Conservation (phyloP, 2,329 filamentous ascomycete genomes). For the Neurospora sp. region DNA sequence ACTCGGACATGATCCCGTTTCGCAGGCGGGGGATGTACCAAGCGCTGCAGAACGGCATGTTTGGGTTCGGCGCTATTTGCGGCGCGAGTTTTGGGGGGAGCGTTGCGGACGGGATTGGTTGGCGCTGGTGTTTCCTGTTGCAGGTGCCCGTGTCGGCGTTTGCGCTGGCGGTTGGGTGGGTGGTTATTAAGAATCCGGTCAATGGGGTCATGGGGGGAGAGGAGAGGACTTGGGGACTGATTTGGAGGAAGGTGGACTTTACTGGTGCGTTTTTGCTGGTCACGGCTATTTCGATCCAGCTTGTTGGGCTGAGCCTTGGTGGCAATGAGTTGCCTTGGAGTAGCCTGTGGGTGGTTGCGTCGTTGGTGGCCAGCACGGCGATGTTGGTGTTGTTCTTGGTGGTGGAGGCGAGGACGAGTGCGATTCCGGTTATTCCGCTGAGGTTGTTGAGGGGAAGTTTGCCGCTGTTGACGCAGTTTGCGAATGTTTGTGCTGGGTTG, state of each 20-base stretch:
- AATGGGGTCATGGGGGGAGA: constrained; percentile 18
- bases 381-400: constrained; percentile 35
- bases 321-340: constrained; percentile 46
- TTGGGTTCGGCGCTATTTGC: constrained; percentile 51
- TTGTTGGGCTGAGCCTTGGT: constrained; percentile 44
- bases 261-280: constrained; percentile 47
- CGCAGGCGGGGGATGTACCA: constrained; percentile 47
- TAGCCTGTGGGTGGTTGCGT: constrained; percentile 35
- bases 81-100: constrained; percentile 56
- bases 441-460: constrained; percentile 46
- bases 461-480: constrained; percentile 43
- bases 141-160: constrained; percentile 49
- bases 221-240: constrained; percentile 22
- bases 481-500: constrained; percentile 51
- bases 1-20: constrained; percentile 54
- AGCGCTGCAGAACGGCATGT: constrained; percentile 49
- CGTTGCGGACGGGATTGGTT: constrained; percentile 54
- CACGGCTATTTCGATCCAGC: constrained; percentile 45
- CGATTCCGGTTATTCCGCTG: constrained; percentile 44
- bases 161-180: constrained; percentile 42
- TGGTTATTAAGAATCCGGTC: constrained; percentile 40
- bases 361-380: constrained; percentile 31
- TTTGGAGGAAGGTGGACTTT: constrained; percentile 49
- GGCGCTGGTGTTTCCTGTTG: constrained; percentile 56
- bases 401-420: constrained; percentile 38